These are phyloP conservation scores for Ceratobasidium papillatum DNA, from an alignment of 1,284 basidiomycete species.

Conservation along the genomic window DNA sequence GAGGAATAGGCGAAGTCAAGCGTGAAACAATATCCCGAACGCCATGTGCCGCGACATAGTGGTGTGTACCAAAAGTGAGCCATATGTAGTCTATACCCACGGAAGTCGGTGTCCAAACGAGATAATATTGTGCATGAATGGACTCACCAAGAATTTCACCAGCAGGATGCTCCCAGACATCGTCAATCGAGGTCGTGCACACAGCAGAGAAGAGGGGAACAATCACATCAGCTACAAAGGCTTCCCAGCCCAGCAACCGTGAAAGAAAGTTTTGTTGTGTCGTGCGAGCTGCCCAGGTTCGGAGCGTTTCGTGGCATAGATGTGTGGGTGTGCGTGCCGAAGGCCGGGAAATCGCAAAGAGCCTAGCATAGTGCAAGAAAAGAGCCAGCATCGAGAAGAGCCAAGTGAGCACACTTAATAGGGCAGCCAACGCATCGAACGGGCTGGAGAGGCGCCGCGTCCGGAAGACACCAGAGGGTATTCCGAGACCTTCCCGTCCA, in stretches of 20 bases:
- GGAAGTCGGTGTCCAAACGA: neutral
- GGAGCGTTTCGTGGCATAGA: slow-evolving; percentile 55
- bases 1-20: slow-evolving; percentile 55
- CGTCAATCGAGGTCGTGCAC: slow-evolving; percentile 65
- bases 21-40: slow-evolving; percentile 64
- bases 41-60: slow-evolving; percentile 66
- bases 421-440: neutral
- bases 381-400: slow-evolving; percentile 53
- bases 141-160: slow-evolving; percentile 66
- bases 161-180: slow-evolving; percentile 63
- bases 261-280: slow-evolving; percentile 52
- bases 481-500: slow-evolving; percentile 63
- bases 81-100: slow-evolving; percentile 66
- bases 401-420: slow-evolving; percentile 11
- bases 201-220: slow-evolving; percentile 76
- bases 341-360: slow-evolving; percentile 62
- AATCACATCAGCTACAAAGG: slow-evolving; percentile 64
- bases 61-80: slow-evolving; percentile 66
- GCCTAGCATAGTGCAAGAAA: slow-evolving; percentile 63
- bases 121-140: neutral
- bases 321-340: slow-evolving; percentile 54
- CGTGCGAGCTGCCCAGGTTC: slow-evolving; percentile 58
- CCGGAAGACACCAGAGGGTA: slow-evolving; percentile 54
- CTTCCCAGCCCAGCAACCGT: slow-evolving; percentile 59
- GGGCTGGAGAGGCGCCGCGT: slow-evolving; percentile 12